A percentile compares a stretch with the other conserved stretches of the same genome.
phyloP scores from a whole-genome alignment of 148 eudicot genomes.

The Chenopodium suecicum region DNA sequence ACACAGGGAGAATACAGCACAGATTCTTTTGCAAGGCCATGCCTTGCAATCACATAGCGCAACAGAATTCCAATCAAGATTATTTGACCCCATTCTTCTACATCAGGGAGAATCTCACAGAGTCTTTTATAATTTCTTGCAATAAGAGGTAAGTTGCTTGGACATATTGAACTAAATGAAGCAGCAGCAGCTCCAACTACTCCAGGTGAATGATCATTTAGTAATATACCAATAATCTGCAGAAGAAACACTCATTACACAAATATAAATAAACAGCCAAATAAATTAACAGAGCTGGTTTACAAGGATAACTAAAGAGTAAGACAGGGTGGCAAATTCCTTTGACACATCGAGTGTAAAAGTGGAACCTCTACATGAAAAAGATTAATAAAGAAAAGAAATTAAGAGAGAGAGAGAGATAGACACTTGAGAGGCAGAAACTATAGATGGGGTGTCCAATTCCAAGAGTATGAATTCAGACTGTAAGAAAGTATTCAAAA shows the following conservation, averaged over 20 bases:
- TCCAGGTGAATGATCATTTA: constrained; percentile 88
- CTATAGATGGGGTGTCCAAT: neutral
- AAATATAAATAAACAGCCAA: neutral
- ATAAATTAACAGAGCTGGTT: neutral
- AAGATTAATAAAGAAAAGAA: neutral
- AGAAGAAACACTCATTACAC: constrained; percentile 25
- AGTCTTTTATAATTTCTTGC: constrained; percentile 66
- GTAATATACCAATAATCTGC: constrained; percentile 83
- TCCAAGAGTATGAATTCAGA: neutral
- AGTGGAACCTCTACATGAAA: neutral
- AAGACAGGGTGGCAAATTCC: neutral
- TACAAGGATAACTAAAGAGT: neutral
- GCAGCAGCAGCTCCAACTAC: constrained; percentile 98
- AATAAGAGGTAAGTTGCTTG: constrained; percentile 74
- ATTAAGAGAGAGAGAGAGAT: neutral
- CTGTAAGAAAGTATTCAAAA: neutral
- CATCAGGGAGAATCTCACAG: constrained; percentile 88
- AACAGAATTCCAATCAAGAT: constrained; percentile 74
- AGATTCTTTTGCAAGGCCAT: constrained; percentile 91
- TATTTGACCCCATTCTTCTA: constrained; percentile 99
- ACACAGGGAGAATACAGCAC: constrained; percentile 52
- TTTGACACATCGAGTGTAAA: neutral
- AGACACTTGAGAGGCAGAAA: neutral
- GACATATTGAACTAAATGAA: constrained; percentile 88
- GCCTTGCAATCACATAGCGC: constrained; percentile 87